Percentiles rank a stretch among this genome's conserved stretches.
phyloP scores from a whole-genome alignment of 192 early-diverging fungal genomes.

The Lobosporangium transversale region DNA sequence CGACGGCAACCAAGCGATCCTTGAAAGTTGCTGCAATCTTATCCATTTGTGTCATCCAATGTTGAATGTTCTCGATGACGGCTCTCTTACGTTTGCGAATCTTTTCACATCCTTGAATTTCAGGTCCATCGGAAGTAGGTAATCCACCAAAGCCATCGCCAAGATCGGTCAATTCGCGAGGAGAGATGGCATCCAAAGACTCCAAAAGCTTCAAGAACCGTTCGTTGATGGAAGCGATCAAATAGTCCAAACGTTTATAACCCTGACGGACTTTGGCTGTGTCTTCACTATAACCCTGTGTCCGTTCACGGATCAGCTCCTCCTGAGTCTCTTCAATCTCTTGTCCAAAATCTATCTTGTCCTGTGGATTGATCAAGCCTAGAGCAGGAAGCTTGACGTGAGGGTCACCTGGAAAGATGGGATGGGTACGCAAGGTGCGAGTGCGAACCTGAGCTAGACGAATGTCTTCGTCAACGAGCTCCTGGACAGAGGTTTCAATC shows the following conservation, averaged over 20 bases:
- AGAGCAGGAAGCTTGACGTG: constrained; percentile 19
- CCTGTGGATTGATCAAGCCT: constrained; percentile 24
- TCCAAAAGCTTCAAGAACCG: constrained; percentile 24
- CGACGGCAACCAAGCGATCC: constrained; percentile 23
- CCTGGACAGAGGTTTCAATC: constrained; percentile 19
- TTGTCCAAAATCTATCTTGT: constrained; percentile 12
- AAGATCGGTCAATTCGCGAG: constrained; percentile 43
- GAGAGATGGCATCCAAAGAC: constrained; percentile 39
- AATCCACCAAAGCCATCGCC: constrained; percentile 39
- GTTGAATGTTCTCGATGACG: constrained; percentile 30
- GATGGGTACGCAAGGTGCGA: constrained; percentile 20
- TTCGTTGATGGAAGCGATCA: constrained; percentile 34
- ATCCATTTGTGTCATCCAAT: constrained; percentile 39
- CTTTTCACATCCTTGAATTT: constrained; percentile 40
- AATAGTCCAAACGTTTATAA: constrained; percentile 42
- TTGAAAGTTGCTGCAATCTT: constrained; percentile 25
- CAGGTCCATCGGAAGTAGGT: constrained; percentile 14
- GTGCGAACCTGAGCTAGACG: constrained; percentile 41
- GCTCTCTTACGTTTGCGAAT: constrained; percentile 34
- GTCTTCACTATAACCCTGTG: constrained; percentile 26
- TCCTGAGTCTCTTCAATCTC: constrained; percentile 32
- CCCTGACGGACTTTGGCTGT: constrained; percentile 28
- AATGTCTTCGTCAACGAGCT: constrained; percentile 21
- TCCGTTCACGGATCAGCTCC: constrained; percentile 33
- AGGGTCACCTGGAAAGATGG: constrained; percentile 23